These are phyloP conservation scores for Zygoascus tannicola DNA, from an alignment of 805 yeast species.

Conservation along the genomic window DNA sequence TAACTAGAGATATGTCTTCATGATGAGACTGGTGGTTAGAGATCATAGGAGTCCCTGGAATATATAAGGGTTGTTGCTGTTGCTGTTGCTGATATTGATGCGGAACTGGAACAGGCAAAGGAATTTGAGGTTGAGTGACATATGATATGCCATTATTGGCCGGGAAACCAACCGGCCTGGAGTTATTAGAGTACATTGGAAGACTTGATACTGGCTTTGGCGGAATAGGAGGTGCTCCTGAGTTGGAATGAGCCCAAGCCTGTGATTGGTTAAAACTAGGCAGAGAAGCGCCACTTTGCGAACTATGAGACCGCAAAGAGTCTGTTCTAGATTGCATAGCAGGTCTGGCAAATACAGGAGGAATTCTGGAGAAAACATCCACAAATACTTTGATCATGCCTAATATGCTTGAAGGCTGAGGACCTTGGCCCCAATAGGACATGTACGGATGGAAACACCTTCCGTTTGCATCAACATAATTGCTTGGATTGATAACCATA, in stretches of 20 bases:
- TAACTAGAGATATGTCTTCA: no score
- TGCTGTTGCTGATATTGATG: not conserved
- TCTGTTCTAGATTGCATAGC: conserved; percentile 8
- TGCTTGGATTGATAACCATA: conserved; percentile 47
- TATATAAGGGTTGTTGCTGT: not conserved
- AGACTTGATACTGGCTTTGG: conserved; percentile 1
- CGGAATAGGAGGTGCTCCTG: conserved; percentile 1
- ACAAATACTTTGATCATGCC: conserved; percentile 29
- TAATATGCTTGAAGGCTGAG: conserved; percentile 25
- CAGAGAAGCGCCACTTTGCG: not conserved
- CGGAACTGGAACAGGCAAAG: not conserved
- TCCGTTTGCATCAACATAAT: conserved; percentile 63
- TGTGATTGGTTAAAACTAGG: not conserved
- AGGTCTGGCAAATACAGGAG: conserved; percentile 38
- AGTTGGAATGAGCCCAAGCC: not conserved
- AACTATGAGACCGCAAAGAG: conserved; percentile 1
- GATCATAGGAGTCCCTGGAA: no score
- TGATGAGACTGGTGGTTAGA: not conserved
- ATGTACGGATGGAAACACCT: conserved; percentile 58
- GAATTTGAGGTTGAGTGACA: not conserved
- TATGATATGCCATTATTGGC: not conserved
- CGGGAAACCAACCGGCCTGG: not conserved
- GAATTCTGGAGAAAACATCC: conserved; percentile 32
- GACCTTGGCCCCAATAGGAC: conserved; percentile 42
- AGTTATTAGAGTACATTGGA: not conserved